These are phyloP conservation scores for Dryas octopetala DNA, from an alignment of 306 rosid species.

Conservation along the genomic window DNA sequence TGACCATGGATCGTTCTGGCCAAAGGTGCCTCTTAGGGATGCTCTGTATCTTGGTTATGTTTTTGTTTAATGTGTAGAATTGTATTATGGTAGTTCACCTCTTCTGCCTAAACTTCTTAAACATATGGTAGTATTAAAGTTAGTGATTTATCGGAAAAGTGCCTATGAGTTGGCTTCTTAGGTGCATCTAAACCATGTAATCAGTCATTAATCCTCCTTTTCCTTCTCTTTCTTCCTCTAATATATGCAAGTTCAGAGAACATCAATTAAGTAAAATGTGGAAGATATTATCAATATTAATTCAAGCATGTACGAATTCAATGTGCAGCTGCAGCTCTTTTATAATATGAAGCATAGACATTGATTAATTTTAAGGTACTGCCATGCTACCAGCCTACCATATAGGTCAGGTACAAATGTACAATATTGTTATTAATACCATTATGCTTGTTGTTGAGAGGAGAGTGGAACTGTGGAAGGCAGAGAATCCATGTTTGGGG, in stretches of 20 bases:
- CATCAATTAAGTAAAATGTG: neutral
- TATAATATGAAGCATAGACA: neutral
- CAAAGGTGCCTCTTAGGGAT: neutral
- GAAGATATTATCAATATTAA: neutral
- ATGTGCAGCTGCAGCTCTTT: neutral
- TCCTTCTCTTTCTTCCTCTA: neutral
- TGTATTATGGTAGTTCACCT: neutral
- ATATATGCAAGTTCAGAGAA: neutral
- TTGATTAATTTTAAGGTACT: neutral
- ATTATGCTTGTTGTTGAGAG: too few relatives aligned
- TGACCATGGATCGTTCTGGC: conserved; percentile 18
- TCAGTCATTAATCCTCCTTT: neutral
- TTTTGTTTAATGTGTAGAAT: conserved; percentile 2
- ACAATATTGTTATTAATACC: too few relatives aligned
- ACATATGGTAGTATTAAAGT: neutral
- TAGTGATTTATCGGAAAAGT: neutral
- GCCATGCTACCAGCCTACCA: too few relatives aligned
- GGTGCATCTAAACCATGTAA: neutral
- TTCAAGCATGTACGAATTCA: too few relatives aligned
- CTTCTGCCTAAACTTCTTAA: conserved; percentile 2
- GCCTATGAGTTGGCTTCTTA: neutral
- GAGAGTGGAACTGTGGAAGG: too few relatives aligned
- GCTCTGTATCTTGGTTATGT: neutral
- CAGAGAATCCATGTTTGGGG: too few relatives aligned
- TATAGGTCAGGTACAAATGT: neutral